Percentiles rank a stretch among this genome's conserved stretches.
Conservation (phyloP, 176 grass and related monocot species). For the Triticum monococcum region DNA sequence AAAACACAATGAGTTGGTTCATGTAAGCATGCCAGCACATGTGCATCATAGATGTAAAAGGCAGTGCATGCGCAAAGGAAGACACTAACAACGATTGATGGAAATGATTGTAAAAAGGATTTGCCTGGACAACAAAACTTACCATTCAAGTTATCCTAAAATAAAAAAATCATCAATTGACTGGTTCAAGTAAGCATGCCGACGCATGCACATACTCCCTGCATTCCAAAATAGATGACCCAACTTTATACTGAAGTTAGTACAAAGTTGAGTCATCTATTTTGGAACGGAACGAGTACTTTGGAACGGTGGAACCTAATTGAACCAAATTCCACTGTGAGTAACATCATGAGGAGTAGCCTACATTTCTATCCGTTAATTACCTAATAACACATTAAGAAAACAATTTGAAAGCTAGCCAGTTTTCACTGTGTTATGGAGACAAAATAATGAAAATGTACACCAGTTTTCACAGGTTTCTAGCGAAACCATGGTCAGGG, state of each 20-base stretch:
- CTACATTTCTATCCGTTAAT: neutral
- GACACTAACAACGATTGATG: neutral
- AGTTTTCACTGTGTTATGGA: no score
- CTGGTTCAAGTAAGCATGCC: no score
- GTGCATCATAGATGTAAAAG: neutral
- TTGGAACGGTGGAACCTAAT: conserved; percentile 47
- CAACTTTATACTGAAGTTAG: no score
- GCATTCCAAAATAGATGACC: no score
- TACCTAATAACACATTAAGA: neutral
- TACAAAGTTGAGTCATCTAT: no score
- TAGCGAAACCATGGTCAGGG: neutral
- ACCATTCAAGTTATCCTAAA: conserved; percentile 89
- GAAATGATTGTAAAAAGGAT: neutral
- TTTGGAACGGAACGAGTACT: no score
- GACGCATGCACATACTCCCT: no score
- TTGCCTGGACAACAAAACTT: conserved; percentile 18
- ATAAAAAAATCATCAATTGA: conserved; percentile 26
- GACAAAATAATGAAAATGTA: neutral
- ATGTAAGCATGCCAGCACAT: neutral
- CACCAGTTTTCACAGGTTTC: neutral
- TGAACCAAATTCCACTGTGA: neutral
- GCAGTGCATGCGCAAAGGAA: neutral
- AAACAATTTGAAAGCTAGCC: no score
- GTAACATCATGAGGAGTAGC: neutral
- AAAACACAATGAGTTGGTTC: neutral